These are phyloP conservation scores for Candida khao-thaluensis DNA, from an alignment of 805 yeast genomes.

Conservation along the genomic window DNA sequence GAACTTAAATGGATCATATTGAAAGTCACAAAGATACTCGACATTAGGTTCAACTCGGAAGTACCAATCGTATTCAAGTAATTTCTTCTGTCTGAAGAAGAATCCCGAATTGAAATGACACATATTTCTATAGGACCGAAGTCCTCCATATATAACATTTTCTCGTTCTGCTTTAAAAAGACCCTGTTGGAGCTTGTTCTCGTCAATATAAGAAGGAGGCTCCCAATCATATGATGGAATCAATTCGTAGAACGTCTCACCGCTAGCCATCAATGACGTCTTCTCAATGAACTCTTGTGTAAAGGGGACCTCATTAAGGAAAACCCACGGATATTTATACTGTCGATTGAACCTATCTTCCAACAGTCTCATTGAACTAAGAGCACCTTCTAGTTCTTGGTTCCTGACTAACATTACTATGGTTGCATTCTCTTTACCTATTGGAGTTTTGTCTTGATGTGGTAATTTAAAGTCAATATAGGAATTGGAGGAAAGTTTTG, in stretches of 20 bases:
- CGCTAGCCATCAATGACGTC: slow-evolving; percentile 46
- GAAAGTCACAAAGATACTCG: slow-evolving; percentile 54
- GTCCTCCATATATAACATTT: slow-evolving; percentile 46
- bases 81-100: slow-evolving; percentile 47
- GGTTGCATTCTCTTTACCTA: slow-evolving; percentile 76
- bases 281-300: slow-evolving; percentile 39
- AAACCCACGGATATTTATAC: slow-evolving; percentile 45
- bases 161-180: slow-evolving; percentile 20
- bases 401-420: slow-evolving; percentile 85
- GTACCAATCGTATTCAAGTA: slow-evolving; percentile 51
- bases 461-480: slow-evolving; percentile 24
- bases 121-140: slow-evolving; percentile 57
- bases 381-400: slow-evolving; percentile 71
- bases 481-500: slow-evolving; percentile 30
- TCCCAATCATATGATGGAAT: slow-evolving; percentile 43
- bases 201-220: slow-evolving; percentile 36
- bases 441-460: slow-evolving; percentile 30
- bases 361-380: slow-evolving; percentile 44
- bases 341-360: slow-evolving; percentile 43
- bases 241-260: slow-evolving; percentile 39
- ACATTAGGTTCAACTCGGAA: slow-evolving; percentile 65
- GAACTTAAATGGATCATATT: slow-evolving; percentile 51
- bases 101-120: slow-evolving; percentile 75
- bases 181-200: slow-evolving; percentile 24
- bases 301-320: slow-evolving; percentile 44